A percentile compares a stretch with the other conserved stretches of the same genome.
Conservation (phyloP, 2,329 filamentous ascomycete genomes). For the Aspergillus novoparasiticus region DNA sequence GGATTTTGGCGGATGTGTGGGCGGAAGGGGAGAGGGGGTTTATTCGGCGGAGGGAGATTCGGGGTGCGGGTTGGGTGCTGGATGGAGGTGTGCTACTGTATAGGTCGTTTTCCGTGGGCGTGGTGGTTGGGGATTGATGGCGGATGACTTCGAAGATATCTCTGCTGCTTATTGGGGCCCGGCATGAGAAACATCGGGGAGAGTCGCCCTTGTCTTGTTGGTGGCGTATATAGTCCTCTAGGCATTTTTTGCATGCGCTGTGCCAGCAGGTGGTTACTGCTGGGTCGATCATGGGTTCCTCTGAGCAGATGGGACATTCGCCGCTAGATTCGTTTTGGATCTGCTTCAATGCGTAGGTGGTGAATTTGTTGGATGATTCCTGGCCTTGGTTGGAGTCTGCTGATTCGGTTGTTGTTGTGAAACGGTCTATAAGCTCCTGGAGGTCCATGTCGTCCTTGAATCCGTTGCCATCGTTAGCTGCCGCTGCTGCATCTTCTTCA, state of each 20-base stretch:
- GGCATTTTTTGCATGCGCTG: constrained; percentile 89
- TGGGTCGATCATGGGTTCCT: constrained; percentile 94
- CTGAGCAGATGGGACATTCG: constrained; percentile 92
- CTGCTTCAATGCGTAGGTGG: constrained; percentile 82
- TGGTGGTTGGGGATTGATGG: constrained; percentile 56
- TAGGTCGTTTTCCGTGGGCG: constrained; percentile 48
- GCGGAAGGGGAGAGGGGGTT: constrained; percentile 63
- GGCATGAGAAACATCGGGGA: constrained; percentile 88
- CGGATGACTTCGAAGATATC: constrained; percentile 92
- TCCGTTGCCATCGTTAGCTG: constrained; percentile 76
- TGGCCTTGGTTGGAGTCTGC: constrained; percentile 50
- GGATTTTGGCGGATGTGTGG: constrained; percentile 77
- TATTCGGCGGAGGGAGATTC: constrained; percentile 63
- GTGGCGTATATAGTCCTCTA: constrained; percentile 88
- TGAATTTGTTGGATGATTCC: constrained; percentile 71
- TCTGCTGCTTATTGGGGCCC: constrained; percentile 75
- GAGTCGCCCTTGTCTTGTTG: constrained; percentile 74
- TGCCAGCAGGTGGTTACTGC: constrained; percentile 97
- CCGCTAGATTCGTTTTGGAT: constrained; percentile 86
- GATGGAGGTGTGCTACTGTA: constrained; percentile 43
- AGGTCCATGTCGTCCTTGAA: constrained; percentile 96
- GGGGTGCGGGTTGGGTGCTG: constrained; percentile 43
- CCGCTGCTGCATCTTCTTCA: constrained; percentile 78
- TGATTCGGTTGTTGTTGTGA: constrained; percentile 69
- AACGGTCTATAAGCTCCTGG: constrained; percentile 78